Conservation (phyloP, 768 basidiomycete genomes). For the Russula vinacea region DNA sequence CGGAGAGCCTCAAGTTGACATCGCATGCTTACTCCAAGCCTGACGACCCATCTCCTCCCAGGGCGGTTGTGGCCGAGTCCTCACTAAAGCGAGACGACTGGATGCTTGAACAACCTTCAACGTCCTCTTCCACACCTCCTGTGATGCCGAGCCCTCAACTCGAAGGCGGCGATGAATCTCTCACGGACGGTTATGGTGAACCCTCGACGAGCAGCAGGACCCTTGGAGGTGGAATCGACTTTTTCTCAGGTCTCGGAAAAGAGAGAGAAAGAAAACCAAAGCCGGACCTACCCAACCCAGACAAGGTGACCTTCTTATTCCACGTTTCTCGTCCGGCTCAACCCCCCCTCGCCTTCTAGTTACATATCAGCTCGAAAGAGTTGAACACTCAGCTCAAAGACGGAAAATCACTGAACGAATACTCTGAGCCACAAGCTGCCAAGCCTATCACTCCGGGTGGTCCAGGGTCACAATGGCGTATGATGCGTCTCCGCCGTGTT, state of each 20-base stretch:
- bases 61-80: slow-evolving; percentile 45
- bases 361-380: slow-evolving; percentile 57
- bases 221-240: slow-evolving; percentile 65
- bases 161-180: slow-evolving; percentile 44
- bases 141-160: slow-evolving; percentile 31
- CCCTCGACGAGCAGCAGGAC: slow-evolving; percentile 45
- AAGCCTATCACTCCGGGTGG: slow-evolving; percentile 73
- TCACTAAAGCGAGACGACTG: slow-evolving; percentile 74
- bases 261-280: slow-evolving; percentile 65
- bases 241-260: slow-evolving; percentile 84
- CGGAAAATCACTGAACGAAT: slow-evolving; percentile 40
- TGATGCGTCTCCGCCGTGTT: slow-evolving; percentile 90
- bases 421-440: slow-evolving; percentile 43
- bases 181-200: slow-evolving; percentile 68
- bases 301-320: slow-evolving; percentile 52
- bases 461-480: slow-evolving; percentile 93
- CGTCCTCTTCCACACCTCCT: slow-evolving; percentile 33
- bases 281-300: slow-evolving; percentile 60
- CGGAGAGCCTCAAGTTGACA: slow-evolving; percentile 64
- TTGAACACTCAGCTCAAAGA: slow-evolving; percentile 57
- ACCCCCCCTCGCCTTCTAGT: slow-evolving; percentile 41
- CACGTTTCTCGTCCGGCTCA: not conserved
- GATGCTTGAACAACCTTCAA: slow-evolving; percentile 64
- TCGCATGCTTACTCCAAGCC: slow-evolving; percentile 53
- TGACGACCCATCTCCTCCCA: slow-evolving; percentile 49